Evolutionary conservation across 345 rosid genomes (phyloP).

Genomic region (Turnera subulata): DNA sequence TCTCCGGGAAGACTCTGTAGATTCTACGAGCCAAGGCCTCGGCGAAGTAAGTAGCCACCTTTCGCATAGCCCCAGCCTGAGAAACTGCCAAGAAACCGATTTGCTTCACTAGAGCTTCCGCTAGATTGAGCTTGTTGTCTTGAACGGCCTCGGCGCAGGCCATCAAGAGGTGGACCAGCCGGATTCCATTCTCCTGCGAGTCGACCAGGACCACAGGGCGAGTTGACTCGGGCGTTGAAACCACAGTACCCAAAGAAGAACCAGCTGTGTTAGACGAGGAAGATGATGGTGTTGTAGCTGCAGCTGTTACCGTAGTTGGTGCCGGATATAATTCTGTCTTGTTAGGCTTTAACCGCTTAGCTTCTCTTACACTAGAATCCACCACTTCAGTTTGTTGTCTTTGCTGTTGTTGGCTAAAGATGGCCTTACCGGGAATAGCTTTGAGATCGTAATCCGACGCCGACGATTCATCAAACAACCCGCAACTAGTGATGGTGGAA

Average conservation of each 20-base stretch:
- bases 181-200: constrained; percentile 75
- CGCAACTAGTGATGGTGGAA: constrained; percentile 25
- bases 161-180: constrained; percentile 68
- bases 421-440: constrained; percentile 72
- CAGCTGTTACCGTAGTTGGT: too few species aligned
- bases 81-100: constrained; percentile 52
- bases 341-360: constrained; percentile 4
- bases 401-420: constrained; percentile 23
- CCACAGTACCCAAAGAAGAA: constrained; percentile 3
- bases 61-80: constrained; percentile 73
- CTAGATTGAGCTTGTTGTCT: constrained; percentile 39
- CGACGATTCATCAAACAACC: constrained; percentile 27
- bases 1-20: constrained; percentile 43
- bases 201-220: constrained; percentile 61
- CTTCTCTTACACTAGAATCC: neutral
- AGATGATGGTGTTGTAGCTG: constrained; percentile 24
- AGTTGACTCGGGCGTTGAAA: constrained; percentile 39
- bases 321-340: constrained; percentile 5
- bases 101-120: constrained; percentile 67
- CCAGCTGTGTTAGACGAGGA: constrained; percentile 26
- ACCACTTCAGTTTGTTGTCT: neutral
- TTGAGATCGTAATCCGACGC: constrained; percentile 61
- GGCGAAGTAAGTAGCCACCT: constrained; percentile 77
- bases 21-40: constrained; percentile 76
- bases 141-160: constrained; percentile 86